Evolutionary conservation across 768 basidiomycete genomes (phyloP), one percentile per base, ranked within the genome.

Genomic region (Termitomyces sp.): DNA sequence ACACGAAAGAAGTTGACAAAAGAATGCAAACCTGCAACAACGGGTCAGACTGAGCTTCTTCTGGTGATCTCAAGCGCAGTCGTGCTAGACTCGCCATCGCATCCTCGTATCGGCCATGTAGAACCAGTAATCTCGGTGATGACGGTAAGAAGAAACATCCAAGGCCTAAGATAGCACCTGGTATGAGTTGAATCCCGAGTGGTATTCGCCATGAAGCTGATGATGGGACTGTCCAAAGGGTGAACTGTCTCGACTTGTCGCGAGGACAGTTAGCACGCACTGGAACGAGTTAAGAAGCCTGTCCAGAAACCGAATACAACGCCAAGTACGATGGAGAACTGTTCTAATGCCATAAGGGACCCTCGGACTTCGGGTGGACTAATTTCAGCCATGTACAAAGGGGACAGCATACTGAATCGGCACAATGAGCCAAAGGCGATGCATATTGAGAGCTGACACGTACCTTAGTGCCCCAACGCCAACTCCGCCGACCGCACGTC

Each of bases 241-340:
- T 42, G 8, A 51, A 22, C 28, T 16, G 5, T 39, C 33, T 28
- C 12, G 15, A 5, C 16, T 12, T 37, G 28, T 22, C 34, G 26
- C 22, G 29, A 16, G 51, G 22, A 53, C 41, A 53, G 39, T 24
- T 33, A 33, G 16, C 16, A 71, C 82, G 36, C 64, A 88, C 88
- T 65, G 22, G 79, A 69, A 15, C 90, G 82, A 0, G 90, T 92
- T 45, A 81, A 65, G 65, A 88, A 93, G 0, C 90, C 91, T 4
- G 82, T 79, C 90, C 91, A 92, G 64, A 92, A 93, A 2, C 90
- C 90, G 15, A 89, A 71, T 0, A 93, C 89, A 5, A 91, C 90
- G 3, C 90, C 91, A 0, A 87, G 72, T 15, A 92, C 90, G 51
- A 93, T 93, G 20, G 87, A 82, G 44, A 91, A 79, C 58, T 92